A percentile compares a stretch with the other conserved stretches of the same genome.
Conservation (phyloP, 83 land plant species). For the Picea engelmannii region DNA sequence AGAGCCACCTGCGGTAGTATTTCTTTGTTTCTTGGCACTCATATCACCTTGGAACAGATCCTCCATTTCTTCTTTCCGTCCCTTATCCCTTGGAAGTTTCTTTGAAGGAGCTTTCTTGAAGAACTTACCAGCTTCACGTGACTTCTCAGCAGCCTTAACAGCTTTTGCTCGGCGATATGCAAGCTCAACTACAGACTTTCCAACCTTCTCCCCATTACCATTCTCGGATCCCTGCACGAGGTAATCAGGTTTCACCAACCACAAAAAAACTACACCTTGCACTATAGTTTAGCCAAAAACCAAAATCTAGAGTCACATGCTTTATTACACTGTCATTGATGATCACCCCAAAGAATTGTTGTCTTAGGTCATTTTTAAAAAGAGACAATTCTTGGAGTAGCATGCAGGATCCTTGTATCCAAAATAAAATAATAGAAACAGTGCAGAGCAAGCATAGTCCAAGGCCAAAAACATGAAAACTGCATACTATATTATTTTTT, state of each 20-base stretch:
- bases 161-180: constrained; percentile 84
- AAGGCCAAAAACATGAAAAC: background rate
- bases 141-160: constrained; percentile 45
- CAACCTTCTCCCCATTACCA: constrained; percentile 30
- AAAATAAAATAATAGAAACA: background rate
- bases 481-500: no score
- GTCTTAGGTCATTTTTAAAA: background rate
- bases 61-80: constrained; percentile 73
- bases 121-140: constrained; percentile 27
- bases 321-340: background rate
- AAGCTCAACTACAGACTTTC: constrained; percentile 63
- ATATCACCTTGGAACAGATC: constrained; percentile 79
- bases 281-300: background rate
- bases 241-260: background rate
- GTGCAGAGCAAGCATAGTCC: no score
- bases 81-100: constrained; percentile 25
- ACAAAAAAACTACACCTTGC: background rate
- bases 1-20: constrained; percentile 13
- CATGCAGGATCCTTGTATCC: background rate
- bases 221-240: constrained; percentile 16
- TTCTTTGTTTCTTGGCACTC: constrained; percentile 51
- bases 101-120: constrained; percentile 10
- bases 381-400: background rate
- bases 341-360: background rate
- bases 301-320: background rate